Evolutionary conservation across 2,329 filamentous ascomycete species (phyloP).

Genomic region (Aureobasidium sp.): DNA sequence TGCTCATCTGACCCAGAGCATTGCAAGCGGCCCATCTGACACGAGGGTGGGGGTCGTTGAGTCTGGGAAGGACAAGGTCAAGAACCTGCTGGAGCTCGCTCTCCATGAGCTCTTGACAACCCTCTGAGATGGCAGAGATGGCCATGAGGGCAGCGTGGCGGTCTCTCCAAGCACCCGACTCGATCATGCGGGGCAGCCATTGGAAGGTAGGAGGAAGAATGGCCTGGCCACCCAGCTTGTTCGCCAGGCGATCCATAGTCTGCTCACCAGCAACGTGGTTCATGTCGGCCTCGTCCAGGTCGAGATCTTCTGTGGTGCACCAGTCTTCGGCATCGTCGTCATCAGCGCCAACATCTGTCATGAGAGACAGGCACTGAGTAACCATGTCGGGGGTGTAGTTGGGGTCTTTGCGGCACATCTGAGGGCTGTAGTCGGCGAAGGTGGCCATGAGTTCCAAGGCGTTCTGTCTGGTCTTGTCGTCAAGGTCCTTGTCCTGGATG

Average conservation of each 20-base stretch:
- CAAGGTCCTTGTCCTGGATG: conserved; percentile 91
- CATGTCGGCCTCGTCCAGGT: conserved; percentile 90
- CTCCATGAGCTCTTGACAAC: conserved; percentile 92
- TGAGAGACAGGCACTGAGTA: conserved; percentile 91
- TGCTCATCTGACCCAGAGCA: conserved; percentile 98
- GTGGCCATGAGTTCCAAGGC: conserved; percentile 96
- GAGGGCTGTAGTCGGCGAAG: conserved; percentile 88
- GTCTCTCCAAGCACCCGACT: conserved; percentile 87
- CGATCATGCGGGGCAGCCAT: conserved; percentile 98
- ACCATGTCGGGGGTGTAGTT: conserved; percentile 95
- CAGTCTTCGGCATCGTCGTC: conserved; percentile 94
- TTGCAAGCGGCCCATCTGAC: conserved; percentile 98
- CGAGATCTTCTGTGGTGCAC: conserved; percentile 88
- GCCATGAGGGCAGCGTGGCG: conserved; percentile 97
- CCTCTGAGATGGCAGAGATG: conserved; percentile 96
- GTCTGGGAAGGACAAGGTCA: conserved; percentile 84
- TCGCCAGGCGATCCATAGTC: conserved; percentile 94
- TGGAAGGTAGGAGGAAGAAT: conserved; percentile 89
- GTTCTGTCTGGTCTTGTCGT: conserved; percentile 85
- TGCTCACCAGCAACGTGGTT: conserved; percentile 98
- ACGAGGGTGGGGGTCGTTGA: conserved; percentile 83
- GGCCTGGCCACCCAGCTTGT: conserved; percentile 92
- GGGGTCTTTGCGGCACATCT: conserved; percentile 91
- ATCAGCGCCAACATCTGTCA: conserved; percentile 93
- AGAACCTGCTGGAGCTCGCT: conserved; percentile 90